phyloP scores from a whole-genome alignment of 768 basidiomycete species.

The Tylopilus felleus region DNA sequence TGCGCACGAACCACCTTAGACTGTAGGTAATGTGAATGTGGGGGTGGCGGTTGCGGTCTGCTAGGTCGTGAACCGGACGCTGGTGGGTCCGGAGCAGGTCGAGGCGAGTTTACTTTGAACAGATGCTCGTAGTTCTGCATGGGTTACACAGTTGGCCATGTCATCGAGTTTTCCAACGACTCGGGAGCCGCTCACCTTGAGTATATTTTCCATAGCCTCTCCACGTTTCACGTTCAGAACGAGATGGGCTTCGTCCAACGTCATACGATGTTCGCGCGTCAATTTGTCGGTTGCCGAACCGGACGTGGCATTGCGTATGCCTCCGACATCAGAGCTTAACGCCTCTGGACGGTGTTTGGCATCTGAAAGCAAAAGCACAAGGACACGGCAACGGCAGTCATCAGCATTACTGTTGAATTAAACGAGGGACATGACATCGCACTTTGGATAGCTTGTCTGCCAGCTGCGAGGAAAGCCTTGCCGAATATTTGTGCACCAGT shows the following conservation, averaged over 20 bases:
- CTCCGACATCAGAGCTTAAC: constrained; percentile 65
- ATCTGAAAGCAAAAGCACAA: constrained; percentile 47
- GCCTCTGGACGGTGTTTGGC: constrained; percentile 77
- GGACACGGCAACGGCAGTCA: background rate
- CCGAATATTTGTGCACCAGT: constrained; percentile 81
- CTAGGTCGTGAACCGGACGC: constrained; percentile 36
- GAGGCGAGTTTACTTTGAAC: constrained; percentile 84
- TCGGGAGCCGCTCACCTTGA: constrained; percentile 53
- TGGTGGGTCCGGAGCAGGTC: constrained; percentile 50
- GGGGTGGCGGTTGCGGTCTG: constrained; percentile 40
- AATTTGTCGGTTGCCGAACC: constrained; percentile 77
- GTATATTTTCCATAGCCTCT: constrained; percentile 61
- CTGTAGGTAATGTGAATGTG: constrained; percentile 88
- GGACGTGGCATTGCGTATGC: constrained; percentile 70
- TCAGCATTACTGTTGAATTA: constrained; percentile 1
- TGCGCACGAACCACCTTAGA: constrained; percentile 95
- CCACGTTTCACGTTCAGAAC: constrained; percentile 86
- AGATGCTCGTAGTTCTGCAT: constrained; percentile 86
- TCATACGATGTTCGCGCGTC: constrained; percentile 87
- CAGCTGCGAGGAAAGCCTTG: constrained; percentile 88
- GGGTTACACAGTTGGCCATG: constrained; percentile 1
- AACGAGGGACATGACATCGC: constrained; percentile 28
- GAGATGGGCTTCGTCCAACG: constrained; percentile 89
- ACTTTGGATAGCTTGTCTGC: constrained; percentile 93
- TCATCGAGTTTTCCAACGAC: background rate